Evolutionary conservation across 2,329 filamentous ascomycete genomes (phyloP).

Genomic region (Fusarium sp.): DNA sequence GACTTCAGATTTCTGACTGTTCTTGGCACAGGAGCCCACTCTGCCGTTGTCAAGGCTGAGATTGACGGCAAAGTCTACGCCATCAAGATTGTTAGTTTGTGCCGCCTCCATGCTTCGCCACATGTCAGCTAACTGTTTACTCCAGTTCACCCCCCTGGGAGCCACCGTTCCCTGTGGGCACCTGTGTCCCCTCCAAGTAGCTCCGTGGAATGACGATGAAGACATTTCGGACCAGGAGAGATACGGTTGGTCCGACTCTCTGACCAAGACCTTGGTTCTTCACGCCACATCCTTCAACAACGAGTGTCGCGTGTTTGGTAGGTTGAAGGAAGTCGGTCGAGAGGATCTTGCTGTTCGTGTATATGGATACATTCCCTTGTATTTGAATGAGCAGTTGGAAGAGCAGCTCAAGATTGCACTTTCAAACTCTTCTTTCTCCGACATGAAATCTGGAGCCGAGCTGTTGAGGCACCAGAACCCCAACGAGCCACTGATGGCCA

Average conservation of each 20-base stretch:
- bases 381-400: background rate
- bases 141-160: background rate
- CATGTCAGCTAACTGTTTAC: background rate
- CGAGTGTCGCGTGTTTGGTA: constrained; percentile 23
- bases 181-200: background rate
- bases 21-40: background rate
- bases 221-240: no score
- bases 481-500: constrained; percentile 2
- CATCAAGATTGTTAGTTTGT: constrained; percentile 11
- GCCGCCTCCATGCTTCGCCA: background rate
- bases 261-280: background rate
- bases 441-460: background rate
- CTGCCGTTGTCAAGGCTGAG: background rate
- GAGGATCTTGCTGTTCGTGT: constrained; percentile 11
- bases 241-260: background rate
- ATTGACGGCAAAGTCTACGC: constrained; percentile 6
- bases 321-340: constrained; percentile 11
- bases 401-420: background rate
- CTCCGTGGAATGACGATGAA: no score
- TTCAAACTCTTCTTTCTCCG: no score
- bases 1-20: background rate
- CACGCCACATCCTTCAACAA: constrained; percentile 12
- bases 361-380: constrained; percentile 12
- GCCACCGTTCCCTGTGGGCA: background rate
- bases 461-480: background rate